Conservation (phyloP, 805 yeast genomes). For the Suhomyces sp. region DNA sequence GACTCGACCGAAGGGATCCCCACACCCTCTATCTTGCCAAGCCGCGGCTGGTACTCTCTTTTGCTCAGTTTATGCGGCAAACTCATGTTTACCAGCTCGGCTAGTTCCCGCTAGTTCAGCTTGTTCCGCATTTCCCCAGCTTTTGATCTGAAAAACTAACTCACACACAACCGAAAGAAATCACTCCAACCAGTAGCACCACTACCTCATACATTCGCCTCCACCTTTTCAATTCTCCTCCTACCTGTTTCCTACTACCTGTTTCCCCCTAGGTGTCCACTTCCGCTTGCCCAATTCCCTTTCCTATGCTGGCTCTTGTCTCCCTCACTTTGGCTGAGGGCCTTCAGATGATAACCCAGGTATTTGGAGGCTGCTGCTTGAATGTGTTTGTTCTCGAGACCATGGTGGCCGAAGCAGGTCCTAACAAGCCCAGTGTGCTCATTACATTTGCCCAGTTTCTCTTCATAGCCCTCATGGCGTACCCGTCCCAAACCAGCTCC, state of each 20-base stretch:
- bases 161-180: background rate
- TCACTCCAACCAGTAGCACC: background rate
- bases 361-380: slow-evolving; percentile 73
- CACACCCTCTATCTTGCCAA: slow-evolving; percentile 5
- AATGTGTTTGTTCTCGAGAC: slow-evolving; percentile 64
- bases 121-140: background rate
- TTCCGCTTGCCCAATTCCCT: too few relatives aligned
- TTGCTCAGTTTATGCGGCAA: slow-evolving; percentile 1
- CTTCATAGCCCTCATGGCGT: slow-evolving; percentile 41
- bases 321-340: background rate
- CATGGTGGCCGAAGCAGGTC: slow-evolving; percentile 29
- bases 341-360: background rate
- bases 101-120: background rate
- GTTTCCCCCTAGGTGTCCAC: too few relatives aligned
- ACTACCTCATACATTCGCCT: background rate
- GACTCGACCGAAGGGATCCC: slow-evolving; percentile 26
- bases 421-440: slow-evolving; percentile 40
- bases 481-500: slow-evolving; percentile 32
- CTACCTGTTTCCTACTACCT: background rate
- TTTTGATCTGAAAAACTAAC: background rate
- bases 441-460: slow-evolving; percentile 59
- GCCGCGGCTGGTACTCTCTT: slow-evolving; percentile 13
- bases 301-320: background rate
- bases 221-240: background rate
- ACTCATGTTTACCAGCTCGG: background rate